Evolutionary conservation across 805 yeast genomes (phyloP).

Genomic region (Myxozyma sirexii): DNA sequence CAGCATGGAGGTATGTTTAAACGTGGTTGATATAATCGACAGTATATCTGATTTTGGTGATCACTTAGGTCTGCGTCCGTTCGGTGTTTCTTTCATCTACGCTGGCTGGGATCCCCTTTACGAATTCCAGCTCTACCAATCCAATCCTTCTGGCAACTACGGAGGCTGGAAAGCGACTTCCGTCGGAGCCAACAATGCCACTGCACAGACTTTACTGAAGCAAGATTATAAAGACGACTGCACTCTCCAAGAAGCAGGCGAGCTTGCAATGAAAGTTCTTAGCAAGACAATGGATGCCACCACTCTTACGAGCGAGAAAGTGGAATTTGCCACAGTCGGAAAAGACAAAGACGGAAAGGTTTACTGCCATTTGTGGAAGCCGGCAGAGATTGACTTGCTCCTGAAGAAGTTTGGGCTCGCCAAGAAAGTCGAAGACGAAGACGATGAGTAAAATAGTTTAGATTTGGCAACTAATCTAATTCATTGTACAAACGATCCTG

Average conservation of each 20-base stretch:
- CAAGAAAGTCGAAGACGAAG: constrained; percentile 58
- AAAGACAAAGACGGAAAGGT: constrained; percentile 54
- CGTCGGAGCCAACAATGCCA: constrained; percentile 93
- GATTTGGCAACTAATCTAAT: background rate
- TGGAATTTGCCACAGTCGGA: constrained; percentile 86
- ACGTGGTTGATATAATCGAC: background rate
- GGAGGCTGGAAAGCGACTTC: constrained; percentile 98
- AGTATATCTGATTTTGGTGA: background rate
- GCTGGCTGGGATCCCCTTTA: constrained; percentile 89
- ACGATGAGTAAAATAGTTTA: constrained; percentile 20
- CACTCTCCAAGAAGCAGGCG: constrained; percentile 66
- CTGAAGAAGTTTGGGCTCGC: constrained; percentile 73
- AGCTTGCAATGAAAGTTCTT: constrained; percentile 85
- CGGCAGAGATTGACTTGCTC: constrained; percentile 71
- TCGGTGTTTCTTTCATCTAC: constrained; percentile 93
- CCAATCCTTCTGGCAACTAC: constrained; percentile 97
- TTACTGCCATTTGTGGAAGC: constrained; percentile 75
- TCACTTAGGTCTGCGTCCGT: constrained; percentile 74
- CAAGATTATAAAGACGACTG: constrained; percentile 91
- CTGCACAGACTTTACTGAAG: constrained; percentile 93
- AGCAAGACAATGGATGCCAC: constrained; percentile 93
- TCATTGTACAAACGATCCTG: background rate
- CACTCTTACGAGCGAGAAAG: constrained; percentile 80
- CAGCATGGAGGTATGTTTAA: constrained; percentile 79
- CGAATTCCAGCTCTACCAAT: constrained; percentile 89